Conservation (phyloP, 2,329 filamentous ascomycete genomes). For the Diaporthe citrichinensis region DNA sequence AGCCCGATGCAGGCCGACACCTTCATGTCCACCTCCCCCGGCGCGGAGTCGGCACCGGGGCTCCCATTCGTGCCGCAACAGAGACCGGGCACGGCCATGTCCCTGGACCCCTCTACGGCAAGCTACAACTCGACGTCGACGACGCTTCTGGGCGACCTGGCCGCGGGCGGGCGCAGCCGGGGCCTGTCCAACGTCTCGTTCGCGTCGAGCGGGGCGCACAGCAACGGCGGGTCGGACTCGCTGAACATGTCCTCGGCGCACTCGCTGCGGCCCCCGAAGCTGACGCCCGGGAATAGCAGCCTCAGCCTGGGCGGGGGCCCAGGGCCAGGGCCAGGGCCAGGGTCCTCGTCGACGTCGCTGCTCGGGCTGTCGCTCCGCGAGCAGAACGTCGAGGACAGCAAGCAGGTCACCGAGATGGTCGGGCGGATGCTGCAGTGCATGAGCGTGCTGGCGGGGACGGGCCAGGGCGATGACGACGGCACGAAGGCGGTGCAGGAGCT, state of each 20-base stretch:
- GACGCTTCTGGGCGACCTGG: slow-evolving; percentile 79
- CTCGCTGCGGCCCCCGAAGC: slow-evolving; percentile 45
- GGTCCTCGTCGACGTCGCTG: slow-evolving; percentile 44
- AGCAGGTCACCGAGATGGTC: slow-evolving; percentile 93
- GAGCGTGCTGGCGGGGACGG: slow-evolving; percentile 83
- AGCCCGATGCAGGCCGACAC: slow-evolving; percentile 66
- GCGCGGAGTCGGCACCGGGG: slow-evolving; percentile 58
- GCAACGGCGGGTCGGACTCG: slow-evolving; percentile 58
- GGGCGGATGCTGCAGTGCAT: slow-evolving; percentile 97
- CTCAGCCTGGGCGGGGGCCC: slow-evolving; percentile 43
- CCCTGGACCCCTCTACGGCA: slow-evolving; percentile 79
- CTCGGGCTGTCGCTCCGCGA: slow-evolving; percentile 60
- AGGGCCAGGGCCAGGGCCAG: slow-evolving; percentile 43
- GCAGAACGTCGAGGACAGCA: slow-evolving; percentile 76
- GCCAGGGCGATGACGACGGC: slow-evolving; percentile 68
- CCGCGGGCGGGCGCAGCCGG: slow-evolving; percentile 75
- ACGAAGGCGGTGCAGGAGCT: slow-evolving; percentile 87
- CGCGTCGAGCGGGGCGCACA: slow-evolving; percentile 61
- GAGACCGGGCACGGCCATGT: slow-evolving; percentile 81
- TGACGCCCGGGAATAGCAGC: slow-evolving; percentile 18
- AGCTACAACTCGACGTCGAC: slow-evolving; percentile 86
- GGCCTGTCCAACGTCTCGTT: slow-evolving; percentile 89
- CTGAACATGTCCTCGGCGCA: slow-evolving; percentile 63
- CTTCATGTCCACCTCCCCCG: slow-evolving; percentile 64
- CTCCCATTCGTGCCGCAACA: slow-evolving; percentile 50